Conservation (phyloP, 352 stramenopile genomes). For the Phytophthora tentaculata region DNA sequence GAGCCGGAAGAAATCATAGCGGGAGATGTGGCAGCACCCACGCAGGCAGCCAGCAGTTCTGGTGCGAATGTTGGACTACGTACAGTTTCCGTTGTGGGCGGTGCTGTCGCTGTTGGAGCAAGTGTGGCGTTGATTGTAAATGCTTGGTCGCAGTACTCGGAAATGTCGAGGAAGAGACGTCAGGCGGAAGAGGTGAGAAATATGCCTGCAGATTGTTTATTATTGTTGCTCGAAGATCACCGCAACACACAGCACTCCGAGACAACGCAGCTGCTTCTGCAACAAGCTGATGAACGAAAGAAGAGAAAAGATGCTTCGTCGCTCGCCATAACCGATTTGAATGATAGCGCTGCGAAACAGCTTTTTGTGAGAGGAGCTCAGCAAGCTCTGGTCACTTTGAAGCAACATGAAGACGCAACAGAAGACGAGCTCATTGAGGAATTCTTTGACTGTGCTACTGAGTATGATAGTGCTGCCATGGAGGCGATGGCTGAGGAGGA, state of each 20-base stretch:
- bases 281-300: constrained; percentile 35
- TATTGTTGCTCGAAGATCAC: constrained; percentile 77
- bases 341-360: constrained; percentile 18
- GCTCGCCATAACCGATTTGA: constrained; percentile 10
- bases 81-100: constrained; percentile 73
- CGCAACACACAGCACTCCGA: constrained; percentile 35
- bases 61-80: constrained; percentile 42
- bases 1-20: constrained; percentile 76
- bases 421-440: constrained; percentile 78
- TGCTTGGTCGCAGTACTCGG: constrained; percentile 85
- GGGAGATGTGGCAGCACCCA: constrained; percentile 54
- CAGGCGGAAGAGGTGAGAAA: constrained; percentile 76
- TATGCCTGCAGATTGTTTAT: constrained; percentile 75
- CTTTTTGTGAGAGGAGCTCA: constrained; percentile 24
- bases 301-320: constrained; percentile 35
- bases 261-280: constrained; percentile 40
- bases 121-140: constrained; percentile 80
- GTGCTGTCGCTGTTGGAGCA: constrained; percentile 78
- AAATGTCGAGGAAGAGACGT: constrained; percentile 61
- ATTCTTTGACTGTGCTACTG: constrained; percentile 81
- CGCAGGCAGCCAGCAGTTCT: constrained; percentile 27
- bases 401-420: constrained; percentile 37
- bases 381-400: constrained; percentile 42
- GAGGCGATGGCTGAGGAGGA: constrained; percentile 83
- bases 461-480: constrained; percentile 59